Evolutionary conservation across 805 yeast species (phyloP).

Genomic region (Nakazawaea wyomingensis): DNA sequence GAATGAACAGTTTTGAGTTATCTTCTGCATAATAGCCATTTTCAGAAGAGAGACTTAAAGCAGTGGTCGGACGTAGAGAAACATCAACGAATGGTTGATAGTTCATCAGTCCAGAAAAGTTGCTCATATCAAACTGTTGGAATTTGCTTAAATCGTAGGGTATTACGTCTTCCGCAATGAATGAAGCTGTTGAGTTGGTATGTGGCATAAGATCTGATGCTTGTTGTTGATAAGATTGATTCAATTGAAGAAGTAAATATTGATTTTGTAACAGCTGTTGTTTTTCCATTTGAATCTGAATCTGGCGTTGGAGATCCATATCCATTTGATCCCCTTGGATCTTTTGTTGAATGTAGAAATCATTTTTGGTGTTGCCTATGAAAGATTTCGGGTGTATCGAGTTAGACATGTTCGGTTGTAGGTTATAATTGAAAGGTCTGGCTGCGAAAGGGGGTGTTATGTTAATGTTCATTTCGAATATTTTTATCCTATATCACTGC

Average conservation of each 20-base stretch:
- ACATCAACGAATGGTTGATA: neutral
- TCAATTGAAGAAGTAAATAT: neutral
- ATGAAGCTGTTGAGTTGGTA: neutral
- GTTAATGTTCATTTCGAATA: no score
- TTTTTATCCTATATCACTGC: no score
- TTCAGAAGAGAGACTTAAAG: neutral
- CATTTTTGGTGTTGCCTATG: neutral
- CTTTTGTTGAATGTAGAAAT: neutral
- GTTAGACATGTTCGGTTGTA: no score
- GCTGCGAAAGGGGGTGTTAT: no score
- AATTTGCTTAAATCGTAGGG: neutral
- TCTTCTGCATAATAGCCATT: neutral
- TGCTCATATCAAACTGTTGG: neutral
- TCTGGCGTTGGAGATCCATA: neutral
- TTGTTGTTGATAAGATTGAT: neutral
- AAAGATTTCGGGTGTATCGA: neutral
- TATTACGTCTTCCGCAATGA: neutral
- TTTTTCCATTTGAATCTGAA: slow-evolving; percentile 1
- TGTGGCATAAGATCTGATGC: slow-evolving; percentile 10
- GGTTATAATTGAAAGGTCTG: no score
- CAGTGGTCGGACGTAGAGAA: neutral
- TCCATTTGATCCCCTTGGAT: neutral
- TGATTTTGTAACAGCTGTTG: slow-evolving; percentile 3
- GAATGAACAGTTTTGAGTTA: neutral
- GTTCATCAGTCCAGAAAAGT: neutral